These are phyloP conservation scores for Syzygium malaccense DNA, from an alignment of 441 rosid species.

Conservation along the genomic window DNA sequence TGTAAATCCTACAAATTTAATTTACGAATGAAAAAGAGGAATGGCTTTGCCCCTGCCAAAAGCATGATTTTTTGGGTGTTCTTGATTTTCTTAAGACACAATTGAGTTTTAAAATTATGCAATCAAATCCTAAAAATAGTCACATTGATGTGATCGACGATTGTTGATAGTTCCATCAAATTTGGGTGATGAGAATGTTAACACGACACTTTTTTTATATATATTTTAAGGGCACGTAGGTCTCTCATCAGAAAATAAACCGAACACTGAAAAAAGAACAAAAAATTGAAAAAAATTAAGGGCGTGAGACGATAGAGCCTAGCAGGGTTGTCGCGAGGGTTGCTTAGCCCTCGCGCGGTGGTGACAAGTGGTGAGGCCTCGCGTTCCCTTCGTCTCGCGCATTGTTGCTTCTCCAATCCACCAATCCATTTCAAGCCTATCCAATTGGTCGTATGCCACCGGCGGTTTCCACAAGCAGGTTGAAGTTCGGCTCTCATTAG, in stretches of 20 bases:
- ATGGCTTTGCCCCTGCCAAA: neutral
- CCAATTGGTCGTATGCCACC: neutral
- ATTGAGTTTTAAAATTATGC: too few relatives aligned
- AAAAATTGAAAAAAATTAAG: neutral
- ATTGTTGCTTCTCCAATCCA: neutral
- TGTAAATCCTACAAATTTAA: too few relatives aligned
- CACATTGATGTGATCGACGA: neutral
- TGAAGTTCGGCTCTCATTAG: neutral
- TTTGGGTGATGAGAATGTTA: neutral
- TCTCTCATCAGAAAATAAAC: neutral
- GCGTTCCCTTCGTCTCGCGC: neutral
- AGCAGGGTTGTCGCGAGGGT: neutral
- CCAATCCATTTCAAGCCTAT: neutral
- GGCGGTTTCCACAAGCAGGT: neutral
- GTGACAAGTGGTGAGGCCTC: neutral
- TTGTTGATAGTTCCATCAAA: too few relatives aligned
- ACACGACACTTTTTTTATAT: neutral
- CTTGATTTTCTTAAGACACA: neutral
- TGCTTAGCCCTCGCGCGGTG: neutral
- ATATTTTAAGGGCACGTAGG: too few relatives aligned
- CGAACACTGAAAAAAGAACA: rapidly evolving
- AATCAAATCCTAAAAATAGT: too few relatives aligned
- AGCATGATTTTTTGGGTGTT: neutral
- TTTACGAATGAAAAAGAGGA: rapidly evolving
- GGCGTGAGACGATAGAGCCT: neutral